Evolutionary conservation across 1,284 basidiomycete genomes (phyloP).

Genomic region (Marasmius oreades): DNA sequence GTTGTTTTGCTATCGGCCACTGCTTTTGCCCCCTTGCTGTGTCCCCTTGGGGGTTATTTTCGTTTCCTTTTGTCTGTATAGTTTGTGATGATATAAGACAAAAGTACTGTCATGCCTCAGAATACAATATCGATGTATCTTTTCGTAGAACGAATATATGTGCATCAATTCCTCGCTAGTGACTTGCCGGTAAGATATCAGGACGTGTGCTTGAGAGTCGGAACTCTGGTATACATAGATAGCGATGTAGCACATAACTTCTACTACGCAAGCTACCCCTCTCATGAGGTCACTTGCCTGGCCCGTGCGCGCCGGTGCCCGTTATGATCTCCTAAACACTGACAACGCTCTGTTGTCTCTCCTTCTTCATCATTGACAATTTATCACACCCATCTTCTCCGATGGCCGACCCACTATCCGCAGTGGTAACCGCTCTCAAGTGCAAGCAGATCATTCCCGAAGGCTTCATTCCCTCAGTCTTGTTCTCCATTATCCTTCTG

Average conservation of each 20-base stretch:
- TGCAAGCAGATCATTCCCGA: conserved; percentile 49
- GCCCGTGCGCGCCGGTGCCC: no score
- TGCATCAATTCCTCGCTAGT: no score
- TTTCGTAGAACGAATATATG: conserved; percentile 4
- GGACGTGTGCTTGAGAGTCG: no score
- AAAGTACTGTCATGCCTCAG: background rate
- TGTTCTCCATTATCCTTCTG: conserved; percentile 55
- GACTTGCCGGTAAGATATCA: no score
- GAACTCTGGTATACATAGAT: no score
- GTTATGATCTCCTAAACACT: no score
- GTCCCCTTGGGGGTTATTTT: conserved; percentile 7
- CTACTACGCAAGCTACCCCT: no score
- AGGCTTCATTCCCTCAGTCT: conserved; percentile 44
- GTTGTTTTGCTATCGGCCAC: conserved; percentile 8
- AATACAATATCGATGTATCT: background rate
- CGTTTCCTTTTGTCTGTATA: conserved; percentile 7
- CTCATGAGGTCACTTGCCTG: no score
- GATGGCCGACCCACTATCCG: conserved; percentile 33
- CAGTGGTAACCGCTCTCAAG: conserved; percentile 37
- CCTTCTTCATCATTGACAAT: no score
- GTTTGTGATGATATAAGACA: background rate
- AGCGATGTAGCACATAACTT: no score
- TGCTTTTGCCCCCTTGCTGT: conserved; percentile 1
- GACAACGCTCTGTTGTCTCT: no score
- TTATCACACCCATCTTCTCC: background rate